phyloP scores from a whole-genome alignment of 371 early-diverging fungal species.

The Coemansia sp. region DNA sequence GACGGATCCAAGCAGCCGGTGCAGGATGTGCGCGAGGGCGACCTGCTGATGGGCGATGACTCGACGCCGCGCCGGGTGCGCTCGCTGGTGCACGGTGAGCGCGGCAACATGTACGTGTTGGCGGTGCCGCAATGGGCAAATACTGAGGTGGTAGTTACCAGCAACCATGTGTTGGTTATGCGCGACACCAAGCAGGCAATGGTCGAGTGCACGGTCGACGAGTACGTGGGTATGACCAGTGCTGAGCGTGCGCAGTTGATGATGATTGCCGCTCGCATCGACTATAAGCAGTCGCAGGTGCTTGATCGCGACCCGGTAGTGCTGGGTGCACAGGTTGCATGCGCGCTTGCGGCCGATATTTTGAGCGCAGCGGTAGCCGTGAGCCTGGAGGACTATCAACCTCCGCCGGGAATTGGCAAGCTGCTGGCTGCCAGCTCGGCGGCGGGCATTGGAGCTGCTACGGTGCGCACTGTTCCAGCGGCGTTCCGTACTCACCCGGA shows the following conservation, averaged over 20 bases:
- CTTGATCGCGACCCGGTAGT: constrained; percentile 10
- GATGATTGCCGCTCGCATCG: constrained; percentile 22
- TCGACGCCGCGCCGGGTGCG: constrained; percentile 47
- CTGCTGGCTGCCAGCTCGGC: not conserved
- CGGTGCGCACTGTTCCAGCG: not conserved
- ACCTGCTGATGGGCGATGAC: constrained; percentile 57
- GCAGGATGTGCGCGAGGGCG: constrained; percentile 47
- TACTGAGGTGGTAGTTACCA: constrained; percentile 46
- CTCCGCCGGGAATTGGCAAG: not conserved
- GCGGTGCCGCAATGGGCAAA: constrained; percentile 24
- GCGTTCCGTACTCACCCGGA: constrained; percentile 13
- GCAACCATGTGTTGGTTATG: constrained; percentile 56
- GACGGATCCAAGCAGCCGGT: constrained; percentile 43
- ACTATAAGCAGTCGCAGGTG: constrained; percentile 1
- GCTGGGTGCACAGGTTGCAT: not conserved
- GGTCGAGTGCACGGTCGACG: constrained; percentile 49
- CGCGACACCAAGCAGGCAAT: not conserved
- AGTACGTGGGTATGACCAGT: constrained; percentile 17
- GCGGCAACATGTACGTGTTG: constrained; percentile 44
- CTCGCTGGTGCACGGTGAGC: constrained; percentile 40
- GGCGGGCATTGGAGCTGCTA: not conserved
- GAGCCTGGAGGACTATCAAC: not conserved
- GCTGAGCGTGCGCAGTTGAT: not conserved
- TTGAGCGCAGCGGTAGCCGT: not conserved
- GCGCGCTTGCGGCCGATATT: not conserved